Conservation (phyloP, 140 eudicot species). For the Bidens hawaiensis region DNA sequence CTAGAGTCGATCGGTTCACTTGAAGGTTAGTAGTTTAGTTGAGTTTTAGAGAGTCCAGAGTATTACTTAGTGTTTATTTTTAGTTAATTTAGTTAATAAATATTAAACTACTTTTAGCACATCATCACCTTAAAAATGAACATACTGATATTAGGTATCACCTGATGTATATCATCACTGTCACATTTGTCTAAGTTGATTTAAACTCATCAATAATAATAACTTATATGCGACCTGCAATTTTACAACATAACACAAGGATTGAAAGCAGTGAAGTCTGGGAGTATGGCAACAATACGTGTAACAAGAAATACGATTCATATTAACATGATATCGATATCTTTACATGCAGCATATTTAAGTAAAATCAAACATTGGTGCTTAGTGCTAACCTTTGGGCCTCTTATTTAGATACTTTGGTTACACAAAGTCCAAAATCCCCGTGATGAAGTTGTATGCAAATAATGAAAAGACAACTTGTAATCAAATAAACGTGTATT, state of each 20-base stretch:
- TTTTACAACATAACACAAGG: not conserved
- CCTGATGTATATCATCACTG: not conserved
- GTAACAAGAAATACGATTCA: not conserved
- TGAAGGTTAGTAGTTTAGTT: too few relatives aligned
- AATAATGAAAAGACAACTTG: not conserved
- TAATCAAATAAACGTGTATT: not conserved
- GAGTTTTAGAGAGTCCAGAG: too few relatives aligned
- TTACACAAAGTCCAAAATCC: slow-evolving; percentile 72
- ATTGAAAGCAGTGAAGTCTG: slow-evolving; percentile 3
- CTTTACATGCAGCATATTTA: not conserved
- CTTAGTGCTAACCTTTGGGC: slow-evolving; percentile 49
- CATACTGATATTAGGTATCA: not conserved
- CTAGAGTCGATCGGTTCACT: too few relatives aligned
- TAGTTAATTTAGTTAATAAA: too few relatives aligned
- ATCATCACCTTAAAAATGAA: not conserved
- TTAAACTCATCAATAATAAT: not conserved
- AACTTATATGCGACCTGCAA: slow-evolving; percentile 1
- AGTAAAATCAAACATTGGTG: not conserved
- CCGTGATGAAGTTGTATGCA: slow-evolving; percentile 72
- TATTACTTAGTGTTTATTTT: too few relatives aligned
- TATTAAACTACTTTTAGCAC: too few relatives aligned
- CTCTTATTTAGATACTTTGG: slow-evolving; percentile 70
- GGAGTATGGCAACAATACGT: not conserved
- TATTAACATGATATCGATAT: not conserved
- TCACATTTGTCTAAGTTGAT: slow-evolving; percentile 3